Base-by-base conservation (phyloP, 2,329 filamentous ascomycete species). In the Ophiostoma angusticollis region DNA sequence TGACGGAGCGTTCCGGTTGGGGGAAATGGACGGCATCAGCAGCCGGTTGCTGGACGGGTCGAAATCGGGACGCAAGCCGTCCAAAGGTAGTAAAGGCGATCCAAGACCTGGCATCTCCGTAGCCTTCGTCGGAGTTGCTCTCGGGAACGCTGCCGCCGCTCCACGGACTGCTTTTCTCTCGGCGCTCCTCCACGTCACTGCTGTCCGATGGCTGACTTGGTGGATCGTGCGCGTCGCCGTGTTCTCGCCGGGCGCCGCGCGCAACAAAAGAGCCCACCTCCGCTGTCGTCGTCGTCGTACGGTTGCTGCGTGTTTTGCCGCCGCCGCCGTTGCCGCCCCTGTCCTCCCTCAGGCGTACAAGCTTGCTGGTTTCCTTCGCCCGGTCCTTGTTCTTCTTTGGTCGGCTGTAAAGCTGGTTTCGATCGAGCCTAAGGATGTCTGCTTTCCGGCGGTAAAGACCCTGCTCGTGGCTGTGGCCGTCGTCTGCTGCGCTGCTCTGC, bases 41-140 rank as follows among this genome's bases (percentile, higher is more conserved):
- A 19, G 41, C 5, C 25, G 47, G 44, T 45, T 61, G 45, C 43
- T 60, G 53, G 65, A 65, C 50, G 60, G 65, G 52, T 67, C 68
- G 65, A 67, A 68, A 51, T 71, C 70, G 61, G 62, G 66, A 52
- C 70, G 61, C 43, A 67, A 72, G 50, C 54, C 67, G 63, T 70
- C 70, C 53, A 66, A 61, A 40, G 50, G 55, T 50, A 63, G 60
- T 36, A 35, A 40, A 32, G 45, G 48, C 25, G 43, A 39, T 13
- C 44, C 44, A 40, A 33, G 45, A 17, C 31, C 44, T 40, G 44
- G 45, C 43, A 45, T 44, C 31, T 40, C 35, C 40, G 50, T n/a
- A n/a, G n/a, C n/a, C n/a, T n/a, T n/a, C n/a, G n/a, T n/a, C n/a
- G n/a, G n/a, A n/a, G n/a, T 50, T 49, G 47, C 39, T 45, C 36